A percentile compares a stretch with the other conserved stretches of the same genome.
Conservation (phyloP, 805 yeast species). For the Candida silvatica region DNA sequence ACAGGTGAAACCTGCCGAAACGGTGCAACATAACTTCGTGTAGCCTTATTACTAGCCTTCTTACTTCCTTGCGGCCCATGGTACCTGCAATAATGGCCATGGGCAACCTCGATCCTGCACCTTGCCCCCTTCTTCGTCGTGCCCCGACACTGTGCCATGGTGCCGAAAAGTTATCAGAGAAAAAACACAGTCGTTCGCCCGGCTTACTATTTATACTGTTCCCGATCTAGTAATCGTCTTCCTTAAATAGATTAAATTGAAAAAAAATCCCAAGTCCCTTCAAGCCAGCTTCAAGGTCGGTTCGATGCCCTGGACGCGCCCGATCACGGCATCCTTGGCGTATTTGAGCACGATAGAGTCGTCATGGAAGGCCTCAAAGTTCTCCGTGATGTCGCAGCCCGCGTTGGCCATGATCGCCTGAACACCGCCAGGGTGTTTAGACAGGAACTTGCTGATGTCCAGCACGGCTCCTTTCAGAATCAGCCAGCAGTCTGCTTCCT, state of each 20-base stretch:
- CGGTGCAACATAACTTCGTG: too few species aligned
- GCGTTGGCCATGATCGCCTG: constrained; percentile 63
- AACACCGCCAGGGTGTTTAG: constrained; percentile 66
- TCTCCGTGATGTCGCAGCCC: constrained; percentile 61
- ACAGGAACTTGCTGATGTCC: constrained; percentile 36
- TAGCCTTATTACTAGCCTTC: neutral
- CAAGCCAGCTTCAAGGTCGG: too few species aligned
- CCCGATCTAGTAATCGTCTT: neutral
- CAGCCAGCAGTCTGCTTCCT: constrained; percentile 42
- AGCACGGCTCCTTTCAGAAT: constrained; percentile 44
- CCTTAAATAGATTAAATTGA: neutral
- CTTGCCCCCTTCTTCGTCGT: constrained; percentile 30
- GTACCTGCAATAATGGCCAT: constrained; percentile 25
- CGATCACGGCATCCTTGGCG: constrained; percentile 39
- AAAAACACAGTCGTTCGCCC: too few species aligned
- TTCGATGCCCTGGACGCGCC: constrained; percentile 43
- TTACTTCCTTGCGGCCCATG: constrained; percentile 13
- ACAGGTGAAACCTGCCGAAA: too few species aligned
- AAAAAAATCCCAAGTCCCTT: too few species aligned
- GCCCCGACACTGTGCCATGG: constrained; percentile 31
- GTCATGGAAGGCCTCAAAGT: constrained; percentile 50
- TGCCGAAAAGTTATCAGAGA: too few species aligned
- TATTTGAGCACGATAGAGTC: constrained; percentile 44
- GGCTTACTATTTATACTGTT: neutral
- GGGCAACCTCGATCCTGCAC: constrained; percentile 26